A percentile compares a stretch with the other conserved stretches of the same genome.
Evolutionary conservation across 148 eudicot genomes (phyloP).

Genomic region (Heliosperma pusillum): DNA sequence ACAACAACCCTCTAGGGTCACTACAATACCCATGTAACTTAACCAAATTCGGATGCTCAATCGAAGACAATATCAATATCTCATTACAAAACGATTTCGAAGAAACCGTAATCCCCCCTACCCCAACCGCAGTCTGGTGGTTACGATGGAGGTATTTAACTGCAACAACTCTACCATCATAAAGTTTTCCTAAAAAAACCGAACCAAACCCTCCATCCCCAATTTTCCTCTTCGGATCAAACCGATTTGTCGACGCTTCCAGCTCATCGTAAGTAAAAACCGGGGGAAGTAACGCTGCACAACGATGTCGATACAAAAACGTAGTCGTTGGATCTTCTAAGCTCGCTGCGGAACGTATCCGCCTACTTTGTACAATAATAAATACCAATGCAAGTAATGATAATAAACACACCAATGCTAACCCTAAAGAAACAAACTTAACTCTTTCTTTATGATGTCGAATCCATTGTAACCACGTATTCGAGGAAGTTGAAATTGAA

Average conservation of each 20-base stretch:
- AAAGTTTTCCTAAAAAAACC: slow-evolving; percentile 61
- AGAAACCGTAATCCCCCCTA: slow-evolving; percentile 37
- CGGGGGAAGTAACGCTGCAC: slow-evolving; percentile 72
- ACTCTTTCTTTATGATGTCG: slow-evolving; percentile 28
- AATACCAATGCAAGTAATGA: slow-evolving; percentile 21
- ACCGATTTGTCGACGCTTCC: slow-evolving; percentile 63
- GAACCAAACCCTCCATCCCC: slow-evolving; percentile 94
- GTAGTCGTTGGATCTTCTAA: slow-evolving; percentile 57
- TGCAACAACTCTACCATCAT: slow-evolving; percentile 56
- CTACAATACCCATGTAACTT: slow-evolving; percentile 84
- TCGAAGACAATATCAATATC: slow-evolving; percentile 67
- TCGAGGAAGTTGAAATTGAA: no score
- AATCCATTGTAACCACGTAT: no score
- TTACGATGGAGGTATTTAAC: slow-evolving; percentile 63
- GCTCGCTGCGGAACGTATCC: background rate
- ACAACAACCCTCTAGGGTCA: slow-evolving; percentile 74
- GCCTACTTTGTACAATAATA: slow-evolving; percentile 28
- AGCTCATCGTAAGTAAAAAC: slow-evolving; percentile 85
- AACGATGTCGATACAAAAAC: slow-evolving; percentile 61
- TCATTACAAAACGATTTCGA: slow-evolving; percentile 82
- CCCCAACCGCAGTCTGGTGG: slow-evolving; percentile 17
- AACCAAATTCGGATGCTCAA: slow-evolving; percentile 76
- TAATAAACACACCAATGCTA: slow-evolving; percentile 34
- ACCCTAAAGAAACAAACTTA: slow-evolving; percentile 15
- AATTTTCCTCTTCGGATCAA: slow-evolving; percentile 67